These are phyloP conservation scores for Conoideocrella luteorostrata DNA, from an alignment of 2,329 filamentous ascomycete species.

Conservation along the genomic window DNA sequence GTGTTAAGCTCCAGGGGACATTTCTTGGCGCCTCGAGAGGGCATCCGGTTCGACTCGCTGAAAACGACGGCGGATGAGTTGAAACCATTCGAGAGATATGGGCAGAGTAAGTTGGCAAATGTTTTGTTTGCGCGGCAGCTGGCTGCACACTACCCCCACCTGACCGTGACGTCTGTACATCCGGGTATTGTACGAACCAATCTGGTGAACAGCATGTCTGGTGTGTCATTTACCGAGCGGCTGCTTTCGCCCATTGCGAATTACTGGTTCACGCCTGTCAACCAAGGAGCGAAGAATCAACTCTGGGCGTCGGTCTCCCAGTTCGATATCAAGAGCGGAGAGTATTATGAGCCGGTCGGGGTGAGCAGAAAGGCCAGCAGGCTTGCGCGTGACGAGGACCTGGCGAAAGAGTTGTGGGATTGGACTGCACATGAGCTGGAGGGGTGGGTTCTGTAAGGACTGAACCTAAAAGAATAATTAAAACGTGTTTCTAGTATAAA, in stretches of 20 bases:
- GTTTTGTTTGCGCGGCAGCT: conserved; percentile 22
- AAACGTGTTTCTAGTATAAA: background rate
- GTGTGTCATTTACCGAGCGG: conserved; percentile 7
- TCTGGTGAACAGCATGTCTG: conserved; percentile 14
- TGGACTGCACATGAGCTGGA: conserved; percentile 29
- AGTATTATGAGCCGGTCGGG: conserved; percentile 28
- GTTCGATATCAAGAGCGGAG: conserved; percentile 22
- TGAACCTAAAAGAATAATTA: background rate
- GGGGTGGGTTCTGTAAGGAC: background rate
- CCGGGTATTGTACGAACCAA: conserved; percentile 23
- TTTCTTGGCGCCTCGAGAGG: conserved; percentile 14
- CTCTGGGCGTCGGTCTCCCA: conserved; percentile 35
- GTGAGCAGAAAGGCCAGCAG: conserved; percentile 16
- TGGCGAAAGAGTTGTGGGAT: conserved; percentile 26
- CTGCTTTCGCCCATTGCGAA: conserved; percentile 11
- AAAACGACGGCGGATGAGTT: conserved; percentile 16
- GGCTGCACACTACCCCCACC: conserved; percentile 16
- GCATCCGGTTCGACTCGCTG: conserved; percentile 23
- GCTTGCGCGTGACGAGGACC: conserved; percentile 18
- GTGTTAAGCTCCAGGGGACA: conserved; percentile 21
- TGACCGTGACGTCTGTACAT: conserved; percentile 20
- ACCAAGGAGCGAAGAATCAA: conserved; percentile 33
- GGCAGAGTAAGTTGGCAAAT: conserved; percentile 26
- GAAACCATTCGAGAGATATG: conserved; percentile 18
- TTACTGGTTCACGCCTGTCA: conserved; percentile 16